Evolutionary conservation across 139 green algal species (phyloP), one percentile per base, ranked within the genome.

Genomic region (Closterium sp.): DNA sequence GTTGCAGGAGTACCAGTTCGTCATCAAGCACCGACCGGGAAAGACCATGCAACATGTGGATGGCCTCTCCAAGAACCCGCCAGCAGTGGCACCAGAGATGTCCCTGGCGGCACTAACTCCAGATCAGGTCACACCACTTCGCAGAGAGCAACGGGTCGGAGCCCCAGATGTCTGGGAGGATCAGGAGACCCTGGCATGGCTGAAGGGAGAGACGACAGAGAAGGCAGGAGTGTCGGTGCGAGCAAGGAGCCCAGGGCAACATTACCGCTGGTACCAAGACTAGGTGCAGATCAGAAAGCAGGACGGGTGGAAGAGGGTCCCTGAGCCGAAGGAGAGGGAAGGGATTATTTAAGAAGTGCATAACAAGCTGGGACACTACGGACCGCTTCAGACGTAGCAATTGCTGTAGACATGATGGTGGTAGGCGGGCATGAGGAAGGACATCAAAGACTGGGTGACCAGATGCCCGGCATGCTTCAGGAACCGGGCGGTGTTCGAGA

Each of bases 1-100:
- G 28, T 11, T 90, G 22, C 87, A 90, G 0, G n/a, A 79, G 9
- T 90, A 90, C 70, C 24, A 90, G 1, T 90, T 90, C 31, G 17
- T 22, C 21, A 85, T 90, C 11, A 1, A 22, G 9, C 27, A 90
- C n/a, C 30, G 13, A 9, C 28, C 5, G 27, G 87, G 28, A 6
- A 29, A 32, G 13, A 31, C 87, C 34, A 92, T 89, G 73, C 29
- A 45, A 1, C 31, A 89, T n/a, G 62, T 85, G 9, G 90, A 92
- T 45, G 31, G 31, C 1, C 79, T 92, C 9, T 89, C 73, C 32
- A 32, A 84, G 22, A 92, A 88, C 27, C 79, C 90, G 1, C 62
- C 19, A 7, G 13, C 38, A 17, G 38, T 50, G 5, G 38, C 38
- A 9, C 38, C 38, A 17, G 38, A 50, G 38, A 50, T 50, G 38